Conservation (phyloP, 2,329 filamentous ascomycete genomes). For the Alternaria metachromatica region DNA sequence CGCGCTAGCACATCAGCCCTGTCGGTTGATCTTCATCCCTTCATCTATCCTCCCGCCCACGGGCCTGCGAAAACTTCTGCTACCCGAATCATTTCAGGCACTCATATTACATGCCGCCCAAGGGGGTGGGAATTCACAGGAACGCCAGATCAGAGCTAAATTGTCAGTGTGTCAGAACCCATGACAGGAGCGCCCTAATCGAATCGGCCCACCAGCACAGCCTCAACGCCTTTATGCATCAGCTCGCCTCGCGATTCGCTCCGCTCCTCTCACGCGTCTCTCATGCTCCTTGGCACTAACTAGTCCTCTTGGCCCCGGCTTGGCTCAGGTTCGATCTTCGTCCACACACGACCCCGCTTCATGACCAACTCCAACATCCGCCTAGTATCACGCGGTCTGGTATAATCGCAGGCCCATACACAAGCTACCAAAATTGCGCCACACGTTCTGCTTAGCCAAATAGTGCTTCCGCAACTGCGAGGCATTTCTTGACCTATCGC, state of each 20-base stretch:
- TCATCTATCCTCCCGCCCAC: constrained; percentile 9
- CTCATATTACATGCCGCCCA: constrained; percentile 1
- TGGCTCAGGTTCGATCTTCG: constrained; percentile 1
- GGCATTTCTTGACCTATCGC: constrained; percentile 19
- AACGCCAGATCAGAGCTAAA: constrained; percentile 3
- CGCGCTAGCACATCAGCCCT: constrained; percentile 14
- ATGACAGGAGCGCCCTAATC: constrained; percentile 16
- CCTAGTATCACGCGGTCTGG: constrained; percentile 3
- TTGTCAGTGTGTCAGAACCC: constrained; percentile 20
- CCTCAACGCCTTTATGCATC: constrained; percentile 43
- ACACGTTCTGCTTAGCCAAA: constrained; percentile 18
- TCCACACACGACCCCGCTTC: constrained; percentile 12
- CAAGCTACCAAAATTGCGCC: not conserved
- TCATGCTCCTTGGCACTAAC: constrained; percentile 12
- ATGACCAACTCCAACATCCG: constrained; percentile 5
- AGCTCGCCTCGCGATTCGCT: constrained; percentile 25
- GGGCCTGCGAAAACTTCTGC: not conserved
- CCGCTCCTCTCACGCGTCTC: constrained; percentile 20
- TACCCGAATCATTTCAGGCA: constrained; percentile 12
- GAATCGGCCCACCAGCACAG: constrained; percentile 30
- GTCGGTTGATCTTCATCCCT: constrained; percentile 7
- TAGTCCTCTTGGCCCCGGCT: constrained; percentile 22
- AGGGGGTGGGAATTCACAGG: not conserved
- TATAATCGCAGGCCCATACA: not conserved
- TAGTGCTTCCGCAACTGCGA: constrained; percentile 3